Evolutionary conservation across 306 rosid genomes (phyloP), one percentile per base, ranked within the genome.

Genomic region (Cicer pinnatifidum): DNA sequence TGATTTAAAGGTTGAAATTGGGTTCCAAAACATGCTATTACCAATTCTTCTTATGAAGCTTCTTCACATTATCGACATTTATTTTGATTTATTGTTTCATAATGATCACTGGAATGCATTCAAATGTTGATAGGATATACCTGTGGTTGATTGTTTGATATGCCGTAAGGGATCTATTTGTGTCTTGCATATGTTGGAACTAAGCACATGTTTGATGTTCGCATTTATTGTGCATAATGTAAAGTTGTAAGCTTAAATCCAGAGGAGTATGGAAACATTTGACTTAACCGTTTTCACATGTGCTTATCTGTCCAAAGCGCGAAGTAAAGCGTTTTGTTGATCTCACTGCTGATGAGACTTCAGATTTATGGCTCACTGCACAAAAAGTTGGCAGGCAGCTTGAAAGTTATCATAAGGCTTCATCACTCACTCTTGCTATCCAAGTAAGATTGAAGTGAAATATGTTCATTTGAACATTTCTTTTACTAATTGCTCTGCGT

Each of bases 231-330:
- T n/a, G 4, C 47, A 13, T 9, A 5, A 9, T 80, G 39, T 40
- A 17, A 74, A 28, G 19, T 33, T 75, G 38, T 69, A 6, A 75
- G 57, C 54, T 53, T 75, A 19, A 62, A 12, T 45, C 9, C 7
- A 1, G 11, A 58, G 44, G 15, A 40, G 28, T 62, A 37, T 13
- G 51, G 33, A 72, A 71, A 35, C 53, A 79, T 73, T 81, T 78
- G 81, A 77, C 98, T 93, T 93, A 82, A 85, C 94, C 16, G 73
- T 73, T 65, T 78, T 63, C 81, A 91, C 97, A 94, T 72, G 98
- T 94, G 81, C 97, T 94, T 35, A 79, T 94, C 78, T 89, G 94
- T 78, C 96, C 98, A n/a, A 91, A 87, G 86, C 96, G 96, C 15
- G 97, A 91, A 84, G 98, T 87, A 62, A 90, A 88, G 70, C 94